Percentiles rank a stretch among this genome's conserved stretches.
Evolutionary conservation across 2,329 filamentous ascomycete genomes (phyloP).

Genomic region (Monosporascus cannonballus): DNA sequence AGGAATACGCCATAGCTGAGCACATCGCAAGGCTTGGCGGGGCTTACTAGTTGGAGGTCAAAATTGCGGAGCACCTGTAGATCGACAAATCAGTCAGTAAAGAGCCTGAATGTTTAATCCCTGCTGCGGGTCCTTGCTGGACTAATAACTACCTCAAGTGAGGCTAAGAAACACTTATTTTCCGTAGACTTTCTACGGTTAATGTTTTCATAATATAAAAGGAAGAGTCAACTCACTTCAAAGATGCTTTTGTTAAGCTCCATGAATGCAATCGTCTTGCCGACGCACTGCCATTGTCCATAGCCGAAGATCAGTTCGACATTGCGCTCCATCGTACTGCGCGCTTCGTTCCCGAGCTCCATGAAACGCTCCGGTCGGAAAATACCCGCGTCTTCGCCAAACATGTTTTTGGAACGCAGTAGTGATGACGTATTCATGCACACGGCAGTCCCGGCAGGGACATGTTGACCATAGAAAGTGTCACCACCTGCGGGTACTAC

Average conservation of each 20-base stretch:
- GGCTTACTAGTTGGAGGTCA: neutral
- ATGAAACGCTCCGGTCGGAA: constrained; percentile 1
- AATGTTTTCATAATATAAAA: no score
- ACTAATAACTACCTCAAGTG: no score
- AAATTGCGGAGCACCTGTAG: neutral
- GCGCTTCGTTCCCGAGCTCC: neutral
- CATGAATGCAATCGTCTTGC: neutral
- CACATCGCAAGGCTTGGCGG: neutral
- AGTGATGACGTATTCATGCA: neutral
- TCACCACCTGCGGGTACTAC: neutral
- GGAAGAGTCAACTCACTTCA: no score
- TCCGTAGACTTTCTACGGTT: no score
- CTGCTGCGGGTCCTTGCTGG: no score
- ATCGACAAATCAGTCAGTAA: no score
- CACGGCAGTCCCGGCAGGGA: constrained; percentile 1
- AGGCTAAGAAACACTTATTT: no score
- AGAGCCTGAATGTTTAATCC: no score
- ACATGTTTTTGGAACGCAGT: neutral
- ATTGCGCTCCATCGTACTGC: neutral
- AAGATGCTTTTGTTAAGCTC: constrained; percentile 1
- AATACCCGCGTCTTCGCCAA: neutral
- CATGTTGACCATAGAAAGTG: neutral
- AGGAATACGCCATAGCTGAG: neutral
- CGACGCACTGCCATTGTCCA: constrained; percentile 1
- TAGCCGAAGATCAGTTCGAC: neutral